These are phyloP conservation scores for Rhodocollybia butyracea DNA, from an alignment of 768 basidiomycete species.

Conservation along the genomic window DNA sequence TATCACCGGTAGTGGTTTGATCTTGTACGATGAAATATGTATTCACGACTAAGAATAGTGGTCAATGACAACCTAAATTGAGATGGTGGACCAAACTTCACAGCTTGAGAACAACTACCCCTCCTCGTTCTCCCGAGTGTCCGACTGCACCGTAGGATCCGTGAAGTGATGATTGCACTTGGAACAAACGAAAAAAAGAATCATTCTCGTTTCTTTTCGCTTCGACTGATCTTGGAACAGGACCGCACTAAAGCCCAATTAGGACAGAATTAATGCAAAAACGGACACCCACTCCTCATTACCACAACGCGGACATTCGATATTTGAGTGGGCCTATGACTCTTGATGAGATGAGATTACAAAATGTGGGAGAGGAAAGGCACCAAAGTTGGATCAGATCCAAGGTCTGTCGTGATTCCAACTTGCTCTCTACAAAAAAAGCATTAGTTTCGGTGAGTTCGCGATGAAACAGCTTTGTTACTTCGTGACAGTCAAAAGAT, in stretches of 20 bases:
- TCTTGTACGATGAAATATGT: too few species aligned
- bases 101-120: background rate
- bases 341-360: background rate
- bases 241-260: slow-evolving; percentile 62
- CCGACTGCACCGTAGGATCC: slow-evolving; percentile 59
- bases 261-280: background rate
- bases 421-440: slow-evolving; percentile 77
- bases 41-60: too few species aligned
- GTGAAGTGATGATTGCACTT: slow-evolving; percentile 76
- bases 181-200: slow-evolving; percentile 85
- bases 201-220: slow-evolving; percentile 93
- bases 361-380: slow-evolving; percentile 14
- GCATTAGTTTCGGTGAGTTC: background rate
- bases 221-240: slow-evolving; percentile 97
- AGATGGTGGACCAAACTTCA: background rate
- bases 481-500: slow-evolving; percentile 92
- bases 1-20: too few species aligned
- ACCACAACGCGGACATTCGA: slow-evolving; percentile 78
- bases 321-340: slow-evolving; percentile 74
- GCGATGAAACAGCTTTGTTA: slow-evolving; percentile 22
- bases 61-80: background rate
- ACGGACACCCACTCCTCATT: slow-evolving; percentile 68
- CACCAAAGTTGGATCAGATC: slow-evolving; percentile 86
- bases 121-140: slow-evolving; percentile 17
- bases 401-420: slow-evolving; percentile 86